Conservation (phyloP, 228 moss, liverwort and hornwort genomes). For the Sphagnum magellanicum region DNA sequence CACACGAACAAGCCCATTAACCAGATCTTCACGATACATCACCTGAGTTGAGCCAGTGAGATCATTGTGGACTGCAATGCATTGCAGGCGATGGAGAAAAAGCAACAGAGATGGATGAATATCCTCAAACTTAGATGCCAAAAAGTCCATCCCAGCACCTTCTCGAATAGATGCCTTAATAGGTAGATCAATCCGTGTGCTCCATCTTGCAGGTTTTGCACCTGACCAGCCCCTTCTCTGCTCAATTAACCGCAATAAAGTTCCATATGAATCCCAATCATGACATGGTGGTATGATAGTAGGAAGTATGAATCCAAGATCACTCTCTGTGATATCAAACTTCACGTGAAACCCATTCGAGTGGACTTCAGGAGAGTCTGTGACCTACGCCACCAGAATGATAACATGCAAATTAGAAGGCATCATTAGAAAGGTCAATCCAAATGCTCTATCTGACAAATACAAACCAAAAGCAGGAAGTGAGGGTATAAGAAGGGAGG, state of each 20-base stretch:
- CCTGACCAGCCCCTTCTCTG: constrained; percentile 16
- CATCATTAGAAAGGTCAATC: background rate
- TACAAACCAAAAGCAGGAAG: no score
- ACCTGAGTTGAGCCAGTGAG: constrained; percentile 55
- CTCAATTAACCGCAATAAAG: constrained; percentile 27
- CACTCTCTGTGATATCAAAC: constrained; percentile 87
- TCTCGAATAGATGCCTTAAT: constrained; percentile 67
- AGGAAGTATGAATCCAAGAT: constrained; percentile 85
- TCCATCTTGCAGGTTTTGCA: constrained; percentile 40
- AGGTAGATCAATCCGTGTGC: constrained; percentile 88
- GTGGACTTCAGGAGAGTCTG: constrained; percentile 87
- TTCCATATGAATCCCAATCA: constrained; percentile 22
- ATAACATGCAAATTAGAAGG: background rate
- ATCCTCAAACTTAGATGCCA: constrained; percentile 83
- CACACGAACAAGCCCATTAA: constrained; percentile 74
- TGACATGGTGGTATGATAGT: constrained; percentile 46
- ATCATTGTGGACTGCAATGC: constrained; percentile 72
- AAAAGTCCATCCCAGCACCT: constrained; percentile 59
- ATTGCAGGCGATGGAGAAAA: constrained; percentile 77
- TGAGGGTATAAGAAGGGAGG: no score
- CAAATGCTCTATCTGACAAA: no score
- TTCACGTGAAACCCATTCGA: constrained; percentile 92
- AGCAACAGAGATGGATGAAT: constrained; percentile 91
- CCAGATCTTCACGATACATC: constrained; percentile 72
- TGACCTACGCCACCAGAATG: constrained; percentile 42